Conservation (phyloP, 441 rosid species). For the Monsonia emarginata region DNA sequence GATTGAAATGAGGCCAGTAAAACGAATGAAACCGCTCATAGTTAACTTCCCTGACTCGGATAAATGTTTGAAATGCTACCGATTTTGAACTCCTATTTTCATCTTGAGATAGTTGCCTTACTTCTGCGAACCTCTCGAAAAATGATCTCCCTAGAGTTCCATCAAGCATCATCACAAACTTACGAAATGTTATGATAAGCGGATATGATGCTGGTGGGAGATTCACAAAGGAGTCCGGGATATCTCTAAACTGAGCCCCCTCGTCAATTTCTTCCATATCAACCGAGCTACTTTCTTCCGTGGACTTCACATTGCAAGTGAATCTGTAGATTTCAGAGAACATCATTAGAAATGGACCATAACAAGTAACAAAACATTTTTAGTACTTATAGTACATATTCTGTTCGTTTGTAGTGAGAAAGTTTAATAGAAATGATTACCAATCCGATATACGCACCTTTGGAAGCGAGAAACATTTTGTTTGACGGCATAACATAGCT, state of each 20-base stretch:
- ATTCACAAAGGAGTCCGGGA: constrained; percentile 15
- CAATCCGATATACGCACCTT: constrained; percentile 14
- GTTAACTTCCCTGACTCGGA: constrained; percentile 15
- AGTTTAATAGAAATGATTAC: too few species aligned
- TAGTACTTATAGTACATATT: too few species aligned
- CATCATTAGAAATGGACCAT: background rate
- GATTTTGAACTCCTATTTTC: constrained; percentile 5
- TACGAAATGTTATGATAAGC: constrained; percentile 15
- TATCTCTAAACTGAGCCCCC: constrained; percentile 10
- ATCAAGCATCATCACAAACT: constrained; percentile 21
- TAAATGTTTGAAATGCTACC: constrained; percentile 14
- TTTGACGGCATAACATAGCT: constrained; percentile 17
- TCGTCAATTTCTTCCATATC: constrained; percentile 6
- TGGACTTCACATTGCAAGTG: constrained; percentile 3
- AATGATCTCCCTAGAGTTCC: constrained; percentile 17
- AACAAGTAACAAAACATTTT: too few species aligned
- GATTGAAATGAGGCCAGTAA: constrained; percentile 18
- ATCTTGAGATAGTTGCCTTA: background rate
- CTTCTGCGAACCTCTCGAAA: constrained; percentile 14
- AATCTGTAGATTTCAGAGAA: constrained; percentile 4
- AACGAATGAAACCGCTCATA: constrained; percentile 7
- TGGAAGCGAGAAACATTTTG: constrained; percentile 12
- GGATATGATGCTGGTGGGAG: constrained; percentile 8
- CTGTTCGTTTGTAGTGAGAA: too few species aligned
- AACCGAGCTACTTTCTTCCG: background rate